Percentiles rank a stretch among this genome's conserved stretches.
phyloP scores from a whole-genome alignment of 371 early-diverging fungal genomes.

The Mortierella sp. region DNA sequence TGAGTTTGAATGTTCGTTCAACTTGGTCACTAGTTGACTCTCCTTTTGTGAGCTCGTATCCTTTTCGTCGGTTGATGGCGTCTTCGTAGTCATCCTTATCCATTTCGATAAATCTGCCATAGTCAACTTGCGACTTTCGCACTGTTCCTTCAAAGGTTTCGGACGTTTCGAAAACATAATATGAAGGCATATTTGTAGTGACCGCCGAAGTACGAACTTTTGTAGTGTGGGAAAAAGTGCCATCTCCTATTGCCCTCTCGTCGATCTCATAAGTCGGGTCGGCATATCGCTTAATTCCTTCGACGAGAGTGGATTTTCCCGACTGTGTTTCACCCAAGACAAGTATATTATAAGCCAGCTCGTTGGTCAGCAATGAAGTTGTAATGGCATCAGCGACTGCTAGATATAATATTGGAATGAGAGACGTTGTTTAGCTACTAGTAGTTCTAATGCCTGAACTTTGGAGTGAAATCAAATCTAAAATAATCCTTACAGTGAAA shows the following conservation, averaged over 20 bases:
- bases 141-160: no score
- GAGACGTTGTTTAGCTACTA: no score
- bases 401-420: no score
- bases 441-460: no score
- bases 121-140: no score
- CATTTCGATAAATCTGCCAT: not conserved
- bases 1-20: constrained; percentile 7
- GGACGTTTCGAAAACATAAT: not conserved
- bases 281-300: constrained; percentile 12
- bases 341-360: not conserved
- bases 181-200: not conserved
- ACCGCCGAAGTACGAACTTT: not conserved
- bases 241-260: not conserved
- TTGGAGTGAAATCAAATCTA: no score
- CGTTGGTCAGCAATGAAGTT: no score
- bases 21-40: no score
- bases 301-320: constrained; percentile 19
- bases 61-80: constrained; percentile 1
- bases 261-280: constrained; percentile 6
- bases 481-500: no score
- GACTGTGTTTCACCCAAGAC: constrained; percentile 24
- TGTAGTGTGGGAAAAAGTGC: not conserved
- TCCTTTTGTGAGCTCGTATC: not conserved
- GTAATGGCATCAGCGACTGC: no score
- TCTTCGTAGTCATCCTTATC: constrained; percentile 12